Evolutionary conservation across 371 early-diverging fungal genomes (phyloP).

Genomic region (Mucor sp.): DNA sequence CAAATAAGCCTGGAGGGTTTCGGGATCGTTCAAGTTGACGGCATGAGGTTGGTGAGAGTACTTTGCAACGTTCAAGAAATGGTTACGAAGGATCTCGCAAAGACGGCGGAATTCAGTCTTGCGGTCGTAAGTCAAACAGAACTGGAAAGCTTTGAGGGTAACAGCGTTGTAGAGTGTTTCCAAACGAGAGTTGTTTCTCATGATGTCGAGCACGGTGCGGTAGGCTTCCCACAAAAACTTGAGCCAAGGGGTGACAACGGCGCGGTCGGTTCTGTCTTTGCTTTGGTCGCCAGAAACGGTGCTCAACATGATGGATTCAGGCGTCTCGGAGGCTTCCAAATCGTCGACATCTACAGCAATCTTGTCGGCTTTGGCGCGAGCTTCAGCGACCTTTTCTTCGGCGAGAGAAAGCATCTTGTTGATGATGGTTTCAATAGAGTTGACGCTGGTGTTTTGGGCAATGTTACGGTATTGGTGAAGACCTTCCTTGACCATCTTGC

Average conservation of each 20-base stretch:
- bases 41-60: constrained; percentile 92
- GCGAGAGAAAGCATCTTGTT: constrained; percentile 83
- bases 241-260: constrained; percentile 97
- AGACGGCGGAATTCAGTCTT: constrained; percentile 98
- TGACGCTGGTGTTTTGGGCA: constrained; percentile 91
- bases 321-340: constrained; percentile 94
- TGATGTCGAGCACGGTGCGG: constrained; percentile 93
- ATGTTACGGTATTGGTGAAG: constrained; percentile 97
- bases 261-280: constrained; percentile 96
- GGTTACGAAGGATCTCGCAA: constrained; percentile 95
- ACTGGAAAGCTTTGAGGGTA: constrained; percentile 92
- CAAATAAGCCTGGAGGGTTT: constrained; percentile 93
- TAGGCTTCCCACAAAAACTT: constrained; percentile 99
- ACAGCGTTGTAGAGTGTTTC: constrained; percentile 93
- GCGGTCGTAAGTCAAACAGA: constrained; percentile 93
- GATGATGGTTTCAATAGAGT: constrained; percentile 88
- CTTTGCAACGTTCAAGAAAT: constrained; percentile 88
- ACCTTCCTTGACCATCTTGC: constrained; percentile 94
- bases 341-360: constrained; percentile 90
- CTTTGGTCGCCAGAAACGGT: constrained; percentile 93
- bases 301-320: constrained; percentile 93
- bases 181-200: constrained; percentile 94
- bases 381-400: constrained; percentile 88
- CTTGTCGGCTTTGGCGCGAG: constrained; percentile 91
- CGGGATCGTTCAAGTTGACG: constrained; percentile 94